Evolutionary conservation across 176 grass and related monocot species (phyloP), one percentile per base, ranked within the genome.

Genomic region (Eleusine coracana): DNA sequence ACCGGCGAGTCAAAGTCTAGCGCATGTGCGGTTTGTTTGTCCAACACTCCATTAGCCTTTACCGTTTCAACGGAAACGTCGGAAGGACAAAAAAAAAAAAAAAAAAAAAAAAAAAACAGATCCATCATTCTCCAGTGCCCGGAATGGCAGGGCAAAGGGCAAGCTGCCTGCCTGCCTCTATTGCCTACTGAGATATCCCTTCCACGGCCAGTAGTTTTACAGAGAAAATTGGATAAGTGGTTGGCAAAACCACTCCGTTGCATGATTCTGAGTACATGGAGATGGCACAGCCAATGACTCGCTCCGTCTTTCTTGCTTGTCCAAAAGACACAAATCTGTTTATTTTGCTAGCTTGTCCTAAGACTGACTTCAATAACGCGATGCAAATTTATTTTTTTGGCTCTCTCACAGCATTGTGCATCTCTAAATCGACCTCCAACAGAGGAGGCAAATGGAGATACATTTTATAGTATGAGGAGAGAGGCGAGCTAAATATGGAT

Each of bases 61-160:
- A 83, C 60, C 34, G 7, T 52, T 83, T 66, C 70, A 63, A 64
- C 13, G 56, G 55, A 21, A 6, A 17, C 56, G 59, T 62, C 59
- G 59, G 28, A 62, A 13, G 9, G 0, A 62, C 23, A 12, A 62
- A 27, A 1, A 10, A 25, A 25, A 25, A 34, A 1, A 12, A 62
- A 27, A 1, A 10, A 25, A 25, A 25, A 34, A 1, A 12, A 62
- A 27, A 1, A 34, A 34, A 34, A 34, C 31, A 34, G 31, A 34
- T 34, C 31, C 9, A 2, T 61, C 59, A 28, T 31, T 51, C 70
- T 17, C 25, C 37, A 55, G 16, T 20, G 42, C 41, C n/a, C 42
- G 23, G 44, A 72, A 39, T 49, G 69, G 27, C 70, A 72, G 44
- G 44, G 69, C 44, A 71, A 71, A 12, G 18, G 34, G 20, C 55